Conservation (phyloP, 805 yeast species). For the Candida glaebosa region DNA sequence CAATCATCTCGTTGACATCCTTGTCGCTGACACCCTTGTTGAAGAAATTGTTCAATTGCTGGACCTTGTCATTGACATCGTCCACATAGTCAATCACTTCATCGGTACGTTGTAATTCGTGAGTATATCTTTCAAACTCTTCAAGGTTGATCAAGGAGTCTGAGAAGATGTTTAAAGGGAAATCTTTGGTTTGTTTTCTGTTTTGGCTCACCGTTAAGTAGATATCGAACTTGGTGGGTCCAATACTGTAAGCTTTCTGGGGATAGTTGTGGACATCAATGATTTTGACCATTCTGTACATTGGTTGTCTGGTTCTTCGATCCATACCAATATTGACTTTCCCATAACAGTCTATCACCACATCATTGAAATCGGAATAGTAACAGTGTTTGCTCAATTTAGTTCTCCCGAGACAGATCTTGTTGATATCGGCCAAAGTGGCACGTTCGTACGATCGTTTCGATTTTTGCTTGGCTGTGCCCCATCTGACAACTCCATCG, state of each 20-base stretch:
- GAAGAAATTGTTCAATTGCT: constrained; percentile 60
- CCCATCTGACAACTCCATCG: constrained; percentile 36
- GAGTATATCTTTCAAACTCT: constrained; percentile 70
- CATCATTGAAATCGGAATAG: constrained; percentile 74
- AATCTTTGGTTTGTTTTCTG: constrained; percentile 60
- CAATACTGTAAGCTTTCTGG: constrained; percentile 39
- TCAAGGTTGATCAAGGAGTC: constrained; percentile 68
- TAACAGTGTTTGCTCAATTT: constrained; percentile 72
- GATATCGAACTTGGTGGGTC: constrained; percentile 41
- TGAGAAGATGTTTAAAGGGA: constrained; percentile 76
- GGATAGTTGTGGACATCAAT: constrained; percentile 53
- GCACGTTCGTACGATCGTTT: constrained; percentile 39
- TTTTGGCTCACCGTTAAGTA: constrained; percentile 82
- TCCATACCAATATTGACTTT: constrained; percentile 78
- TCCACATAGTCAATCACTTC: constrained; percentile 58
- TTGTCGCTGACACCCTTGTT: constrained; percentile 64
- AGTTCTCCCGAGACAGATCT: constrained; percentile 72
- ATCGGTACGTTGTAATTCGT: constrained; percentile 56
- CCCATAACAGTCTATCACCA: constrained; percentile 72
- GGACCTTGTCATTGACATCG: constrained; percentile 60
- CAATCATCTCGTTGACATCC: constrained; percentile 76
- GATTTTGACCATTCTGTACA: constrained; percentile 81
- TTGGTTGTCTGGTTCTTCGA: constrained; percentile 55
- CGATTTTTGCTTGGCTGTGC: constrained; percentile 13
- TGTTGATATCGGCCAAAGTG: constrained; percentile 63